A percentile compares a stretch with the other conserved stretches of the same genome.
These are phyloP conservation scores for Boletus insuetus DNA, from an alignment of 768 basidiomycete species.

Conservation along the genomic window DNA sequence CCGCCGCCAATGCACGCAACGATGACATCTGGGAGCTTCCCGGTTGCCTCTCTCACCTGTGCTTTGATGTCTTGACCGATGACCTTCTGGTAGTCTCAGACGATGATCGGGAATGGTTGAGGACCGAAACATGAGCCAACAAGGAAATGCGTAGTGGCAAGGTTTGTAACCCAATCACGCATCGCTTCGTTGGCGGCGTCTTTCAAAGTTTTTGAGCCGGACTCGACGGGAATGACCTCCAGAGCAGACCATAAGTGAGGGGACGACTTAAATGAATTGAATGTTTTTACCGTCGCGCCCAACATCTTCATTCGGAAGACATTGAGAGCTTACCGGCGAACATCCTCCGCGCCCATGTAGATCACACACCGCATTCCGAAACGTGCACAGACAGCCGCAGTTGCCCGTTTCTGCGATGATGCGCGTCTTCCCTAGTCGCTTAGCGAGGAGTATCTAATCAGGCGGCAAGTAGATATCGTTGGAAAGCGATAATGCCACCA, in stretches of 20 bases:
- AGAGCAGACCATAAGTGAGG: too few relatives aligned
- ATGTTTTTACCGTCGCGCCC: too few relatives aligned
- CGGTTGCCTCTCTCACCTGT: not conserved
- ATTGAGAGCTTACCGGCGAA: too few relatives aligned
- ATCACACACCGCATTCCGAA: too few relatives aligned
- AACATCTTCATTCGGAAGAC: too few relatives aligned
- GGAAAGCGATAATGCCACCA: not conserved
- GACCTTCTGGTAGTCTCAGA: constrained; percentile 2
- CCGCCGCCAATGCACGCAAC: not conserved
- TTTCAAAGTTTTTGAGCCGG: not conserved
- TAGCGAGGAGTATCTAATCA: not conserved
- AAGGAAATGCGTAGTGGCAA: not conserved
- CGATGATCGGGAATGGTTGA: constrained; percentile 2
- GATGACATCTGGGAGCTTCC: not conserved
- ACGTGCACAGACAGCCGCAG: too few relatives aligned
- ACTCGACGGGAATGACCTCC: not conserved
- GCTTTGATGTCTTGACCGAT: not conserved
- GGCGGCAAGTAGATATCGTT: not conserved
- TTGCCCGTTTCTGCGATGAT: too few relatives aligned
- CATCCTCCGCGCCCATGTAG: too few relatives aligned
- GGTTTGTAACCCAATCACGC: constrained; percentile 1
- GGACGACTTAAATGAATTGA: too few relatives aligned
- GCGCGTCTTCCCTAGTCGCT: not conserved
- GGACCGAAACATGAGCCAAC: constrained; percentile 1
- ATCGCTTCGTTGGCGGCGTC: constrained; percentile 2